Base-by-base conservation (phyloP, 225 moss, liverwort and hornwort species). In the Neckera pumila region DNA sequence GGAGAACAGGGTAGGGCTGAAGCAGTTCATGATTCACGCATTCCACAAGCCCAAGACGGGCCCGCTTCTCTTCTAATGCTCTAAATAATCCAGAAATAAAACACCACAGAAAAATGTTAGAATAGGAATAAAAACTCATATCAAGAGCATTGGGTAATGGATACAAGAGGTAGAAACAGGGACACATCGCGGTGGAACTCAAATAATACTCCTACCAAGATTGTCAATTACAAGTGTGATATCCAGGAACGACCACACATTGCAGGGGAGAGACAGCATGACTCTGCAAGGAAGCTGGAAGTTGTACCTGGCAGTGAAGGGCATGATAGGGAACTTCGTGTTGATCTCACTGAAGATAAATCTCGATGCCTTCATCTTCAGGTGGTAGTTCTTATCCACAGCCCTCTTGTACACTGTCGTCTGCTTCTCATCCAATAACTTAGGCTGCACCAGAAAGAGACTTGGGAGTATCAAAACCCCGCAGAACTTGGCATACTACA, bases 261-360 rank as follows among this genome's bases (percentile, higher is more conserved):
- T 14, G 38, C 6, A 19, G 19, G 4, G 51, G 25, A 69, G 38
- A 78, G 47, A 59, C 26, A 87, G 34, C 21, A 33, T 16, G 53
- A 19, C 56, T 36, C 38, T 31, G 69, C 30, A 60, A 58, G 19
- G 25, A 71, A 71, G 62, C 10, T 79, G 63, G 22, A 82, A 83
- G 73, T 47, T 69, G 60, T 47, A 99, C 98, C 99, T 97, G 49
- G 99, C 99, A 67, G 99, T 97, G 56, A 97, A 99, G 42, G 99
- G 99, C 99, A 99, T 99, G 67, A 99, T 95, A 8, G 99, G 99
- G 64, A 99, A 99, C 91, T 96, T 99, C 4, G 96, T 95, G 70
- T 97, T 99, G 72, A 99, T 99, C 92, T 99, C 99, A 72, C 99
- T 99, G 86, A 99, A 97, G 66, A 99, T 99, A 80, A 97, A 99